Base-by-base conservation (phyloP, 164 flowering plant species). In the Berberis vulgaris region DNA sequence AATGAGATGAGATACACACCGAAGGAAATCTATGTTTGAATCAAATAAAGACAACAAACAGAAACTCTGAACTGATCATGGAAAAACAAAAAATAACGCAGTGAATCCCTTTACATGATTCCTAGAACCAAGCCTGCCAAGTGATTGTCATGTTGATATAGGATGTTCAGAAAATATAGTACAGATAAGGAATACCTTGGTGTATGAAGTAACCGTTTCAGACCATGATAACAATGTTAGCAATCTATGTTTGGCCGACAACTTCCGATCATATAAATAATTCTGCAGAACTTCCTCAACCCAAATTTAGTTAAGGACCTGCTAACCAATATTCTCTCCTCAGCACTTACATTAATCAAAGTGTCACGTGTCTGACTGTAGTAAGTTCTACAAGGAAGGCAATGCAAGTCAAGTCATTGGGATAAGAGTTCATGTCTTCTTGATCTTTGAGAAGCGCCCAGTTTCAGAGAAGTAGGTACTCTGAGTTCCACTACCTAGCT, bases 391-490 rank as follows among this genome's bases (percentile, higher is more conserved):
- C 54, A 52, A 52, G 54, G n/a, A 6, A 7, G n/a, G 4, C 4
- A 52, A 52, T 6, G n/a, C 1, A 12, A 52, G 54, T 50, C 1
- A 26, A 26, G 26, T 26, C 26, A 26, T 41, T 52, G 7, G 7
- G 2, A 54, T 11, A 2, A n/a, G 6, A 41, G 47, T 67, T 86
- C 79, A 86, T 13, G 76, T 76, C 72, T 81, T 83, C 84, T 80
- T 91, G 78, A 91, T 87, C 81, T 91, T 89, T 8, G 97, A 91
- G 72, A 91, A 95, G 39, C 92, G 91, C 54, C 99, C 99, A 7
- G 80, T 83, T 69, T 95, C 99, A 1, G 97, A 95, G 73, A 95
- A 95, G 68, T 95, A 95, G 38, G 99, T 95, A 69, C 99, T 94
- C 60, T 91, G 96, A 53, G 92, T 89, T 56, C 99, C 97, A 68